Evolutionary conservation across 345 rosid species (phyloP).

Genomic region (Euclidium syriacum): DNA sequence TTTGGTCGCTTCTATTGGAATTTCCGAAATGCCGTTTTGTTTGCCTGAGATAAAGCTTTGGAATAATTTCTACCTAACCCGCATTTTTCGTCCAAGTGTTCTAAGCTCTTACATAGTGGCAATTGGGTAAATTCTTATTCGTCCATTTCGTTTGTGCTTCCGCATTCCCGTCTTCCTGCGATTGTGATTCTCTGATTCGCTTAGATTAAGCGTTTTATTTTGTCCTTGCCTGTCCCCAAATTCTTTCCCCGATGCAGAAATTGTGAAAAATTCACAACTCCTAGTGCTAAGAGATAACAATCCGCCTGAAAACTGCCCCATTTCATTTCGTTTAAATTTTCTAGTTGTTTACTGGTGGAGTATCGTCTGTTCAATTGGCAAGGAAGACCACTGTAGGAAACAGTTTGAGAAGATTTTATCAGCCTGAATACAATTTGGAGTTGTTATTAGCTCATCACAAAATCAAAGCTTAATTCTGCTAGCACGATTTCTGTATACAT

Average conservation of each 20-base stretch:
- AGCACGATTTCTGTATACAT: not conserved
- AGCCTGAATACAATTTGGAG: not conserved
- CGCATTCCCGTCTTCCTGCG: not conserved
- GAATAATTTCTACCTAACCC: not conserved
- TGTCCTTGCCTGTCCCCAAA: not conserved
- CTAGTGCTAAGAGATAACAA: not conserved
- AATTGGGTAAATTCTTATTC: not conserved
- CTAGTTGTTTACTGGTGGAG: not conserved
- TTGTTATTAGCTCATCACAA: not conserved
- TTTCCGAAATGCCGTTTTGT: conserved; percentile 1
- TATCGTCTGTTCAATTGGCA: not conserved
- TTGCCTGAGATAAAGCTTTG: not conserved
- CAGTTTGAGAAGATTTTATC: not conserved
- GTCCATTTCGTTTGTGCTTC: not conserved
- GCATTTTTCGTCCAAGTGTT: conserved; percentile 1
- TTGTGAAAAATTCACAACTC: not conserved
- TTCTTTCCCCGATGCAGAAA: not conserved
- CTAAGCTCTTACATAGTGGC: not conserved
- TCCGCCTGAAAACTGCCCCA: not conserved
- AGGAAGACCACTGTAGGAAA: not conserved
- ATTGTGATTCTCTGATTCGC: conserved; percentile 12
- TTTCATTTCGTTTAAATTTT: not conserved
- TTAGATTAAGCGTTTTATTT: not conserved
- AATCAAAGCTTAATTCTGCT: not conserved
- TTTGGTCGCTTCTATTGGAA: not conserved